Conservation (phyloP, 176 grass and related monocot species). For the Lolium rigidum region DNA sequence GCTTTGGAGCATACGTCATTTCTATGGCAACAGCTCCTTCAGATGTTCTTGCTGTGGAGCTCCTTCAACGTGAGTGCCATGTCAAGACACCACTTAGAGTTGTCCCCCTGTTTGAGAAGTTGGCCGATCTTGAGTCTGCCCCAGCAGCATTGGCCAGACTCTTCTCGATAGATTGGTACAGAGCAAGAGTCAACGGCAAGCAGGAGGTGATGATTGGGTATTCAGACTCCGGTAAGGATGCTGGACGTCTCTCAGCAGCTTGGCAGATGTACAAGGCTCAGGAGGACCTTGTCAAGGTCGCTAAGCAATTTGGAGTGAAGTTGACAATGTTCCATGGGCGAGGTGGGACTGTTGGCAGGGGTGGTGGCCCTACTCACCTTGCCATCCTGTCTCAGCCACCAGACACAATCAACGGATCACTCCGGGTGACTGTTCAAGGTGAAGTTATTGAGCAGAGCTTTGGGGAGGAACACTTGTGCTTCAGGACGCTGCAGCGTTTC, state of each 20-base stretch:
- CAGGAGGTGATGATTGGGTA: conserved; percentile 93
- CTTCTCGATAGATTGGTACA: conserved; percentile 78
- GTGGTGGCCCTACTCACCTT: conserved; percentile 85
- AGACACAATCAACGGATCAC: conserved; percentile 75
- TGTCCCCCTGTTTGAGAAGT: conserved; percentile 80
- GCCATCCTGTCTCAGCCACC: conserved; percentile 87
- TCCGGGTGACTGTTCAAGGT: conserved; percentile 79
- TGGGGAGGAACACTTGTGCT: conserved; percentile 86
- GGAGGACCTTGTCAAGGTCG: conserved; percentile 81
- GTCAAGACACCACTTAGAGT: conserved; percentile 79
- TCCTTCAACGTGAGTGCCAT: conserved; percentile 76
- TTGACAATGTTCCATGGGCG: conserved; percentile 87
- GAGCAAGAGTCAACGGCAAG: conserved; percentile 67
- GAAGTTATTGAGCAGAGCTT: conserved; percentile 87
- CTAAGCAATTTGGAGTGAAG: conserved; percentile 77
- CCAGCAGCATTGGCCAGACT: conserved; percentile 68
- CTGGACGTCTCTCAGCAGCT: conserved; percentile 77
- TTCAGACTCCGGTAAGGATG: conserved; percentile 86
- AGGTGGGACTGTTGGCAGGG: conserved; percentile 86
- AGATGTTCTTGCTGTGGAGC: conserved; percentile 78
- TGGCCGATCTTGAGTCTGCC: conserved; percentile 75
- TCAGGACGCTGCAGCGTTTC: conserved; percentile 82
- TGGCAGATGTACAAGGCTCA: conserved; percentile 89
- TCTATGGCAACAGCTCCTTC: conserved; percentile 85
- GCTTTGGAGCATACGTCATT: conserved; percentile 80